phyloP scores from a whole-genome alignment of 2,329 filamentous ascomycete genomes.

The Ceratocystis albifundus region DNA sequence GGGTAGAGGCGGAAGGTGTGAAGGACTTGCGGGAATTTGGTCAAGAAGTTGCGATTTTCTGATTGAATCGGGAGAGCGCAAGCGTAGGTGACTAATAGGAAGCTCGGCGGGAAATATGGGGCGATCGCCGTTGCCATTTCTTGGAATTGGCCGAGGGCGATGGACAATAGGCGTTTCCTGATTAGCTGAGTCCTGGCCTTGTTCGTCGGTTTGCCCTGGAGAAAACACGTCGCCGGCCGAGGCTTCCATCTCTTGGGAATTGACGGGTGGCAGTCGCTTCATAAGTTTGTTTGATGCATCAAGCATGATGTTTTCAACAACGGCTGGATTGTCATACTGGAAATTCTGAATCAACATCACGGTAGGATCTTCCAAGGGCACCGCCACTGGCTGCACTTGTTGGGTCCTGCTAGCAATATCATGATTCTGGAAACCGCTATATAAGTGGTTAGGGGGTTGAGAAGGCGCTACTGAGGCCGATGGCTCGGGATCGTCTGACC shows the following conservation, averaged over 20 bases:
- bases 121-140: conserved; percentile 37
- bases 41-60: conserved; percentile 32
- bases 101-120: conserved; percentile 39
- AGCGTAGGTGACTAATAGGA: conserved; percentile 36
- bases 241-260: background rate
- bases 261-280: conserved; percentile 11
- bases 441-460: conserved; percentile 27
- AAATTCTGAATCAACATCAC: conserved; percentile 48
- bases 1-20: conserved; percentile 44
- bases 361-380: conserved; percentile 32
- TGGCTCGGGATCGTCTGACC: conserved; percentile 10
- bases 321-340: conserved; percentile 41
- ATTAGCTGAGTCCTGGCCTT: conserved; percentile 11
- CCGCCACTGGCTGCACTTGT: conserved; percentile 1
- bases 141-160: conserved; percentile 45
- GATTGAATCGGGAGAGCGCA: conserved; percentile 36
- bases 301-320: conserved; percentile 40
- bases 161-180: conserved; percentile 36
- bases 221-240: conserved; percentile 3
- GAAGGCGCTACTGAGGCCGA: conserved; percentile 2
- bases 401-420: background rate
- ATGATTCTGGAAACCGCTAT: conserved; percentile 23
- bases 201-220: background rate
- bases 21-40: conserved; percentile 31
- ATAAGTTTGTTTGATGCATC: conserved; percentile 31